phyloP scores from a whole-genome alignment of 805 yeast genomes.

The Lipomyces orientalis region DNA sequence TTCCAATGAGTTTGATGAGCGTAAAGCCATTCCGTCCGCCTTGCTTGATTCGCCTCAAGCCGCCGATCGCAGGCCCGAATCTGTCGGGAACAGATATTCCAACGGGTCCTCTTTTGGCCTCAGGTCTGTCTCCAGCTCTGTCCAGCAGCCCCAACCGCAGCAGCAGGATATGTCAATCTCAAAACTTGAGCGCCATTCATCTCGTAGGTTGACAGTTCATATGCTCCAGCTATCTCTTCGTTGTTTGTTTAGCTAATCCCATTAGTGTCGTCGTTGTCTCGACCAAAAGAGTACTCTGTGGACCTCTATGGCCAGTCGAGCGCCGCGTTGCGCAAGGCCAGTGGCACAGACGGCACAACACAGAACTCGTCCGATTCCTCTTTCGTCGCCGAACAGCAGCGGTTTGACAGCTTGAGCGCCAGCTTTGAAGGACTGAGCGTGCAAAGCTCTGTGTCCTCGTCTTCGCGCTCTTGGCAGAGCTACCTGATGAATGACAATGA shows the following conservation, averaged over 20 bases:
- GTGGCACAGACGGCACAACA: conserved; percentile 10
- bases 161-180: conserved; percentile 6
- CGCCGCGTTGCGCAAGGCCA: not conserved
- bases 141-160: conserved; percentile 3
- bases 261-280: not conserved
- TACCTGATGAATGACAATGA: not conserved
- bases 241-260: not conserved
- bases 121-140: conserved; percentile 4
- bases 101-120: conserved; percentile 6
- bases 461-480: conserved; percentile 26
- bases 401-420: conserved; percentile 16
- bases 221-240: not conserved
- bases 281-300: not conserved
- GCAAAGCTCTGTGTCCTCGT: conserved; percentile 23
- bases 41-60: conserved; percentile 36
- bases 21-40: conserved; percentile 35
- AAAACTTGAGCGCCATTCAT: conserved; percentile 7
- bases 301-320: not conserved
- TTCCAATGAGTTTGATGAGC: conserved; percentile 33
- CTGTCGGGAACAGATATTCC: not conserved
- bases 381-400: conserved; percentile 19
- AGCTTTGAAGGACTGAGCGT: conserved; percentile 26
- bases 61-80: conserved; percentile 9
- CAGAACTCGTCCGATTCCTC: conserved; percentile 22
- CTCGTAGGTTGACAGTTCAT: conserved; percentile 1